Conservation (phyloP, 129 eudicot species). For the Arctium lappa region DNA sequence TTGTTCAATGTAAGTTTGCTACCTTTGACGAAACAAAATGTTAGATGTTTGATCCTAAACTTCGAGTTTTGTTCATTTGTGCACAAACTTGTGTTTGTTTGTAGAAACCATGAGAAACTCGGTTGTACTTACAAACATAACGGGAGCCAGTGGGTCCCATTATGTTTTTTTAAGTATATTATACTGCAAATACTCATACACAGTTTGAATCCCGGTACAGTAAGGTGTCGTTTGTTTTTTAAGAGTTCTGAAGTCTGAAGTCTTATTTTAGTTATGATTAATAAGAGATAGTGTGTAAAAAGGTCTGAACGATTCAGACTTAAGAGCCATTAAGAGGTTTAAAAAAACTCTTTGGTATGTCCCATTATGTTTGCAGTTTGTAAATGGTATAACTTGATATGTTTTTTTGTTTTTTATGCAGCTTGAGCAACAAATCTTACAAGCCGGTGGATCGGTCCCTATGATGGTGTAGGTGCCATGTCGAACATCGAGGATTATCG, state of each 20-base stretch:
- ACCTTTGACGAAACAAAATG: background rate
- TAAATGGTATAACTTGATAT: background rate
- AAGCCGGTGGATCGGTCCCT: constrained; percentile 68
- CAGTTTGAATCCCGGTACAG: too few relatives aligned
- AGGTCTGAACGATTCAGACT: too few relatives aligned
- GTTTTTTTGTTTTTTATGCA: constrained; percentile 23
- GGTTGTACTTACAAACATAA: background rate
- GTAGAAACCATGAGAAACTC: background rate
- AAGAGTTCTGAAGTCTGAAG: too few relatives aligned
- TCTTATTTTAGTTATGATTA: too few relatives aligned
- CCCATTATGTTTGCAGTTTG: background rate
- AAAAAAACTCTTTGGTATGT: too few relatives aligned
- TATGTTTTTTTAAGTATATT: background rate
- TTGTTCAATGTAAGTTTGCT: constrained; percentile 49
- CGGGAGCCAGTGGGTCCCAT: background rate
- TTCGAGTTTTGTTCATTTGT: background rate
- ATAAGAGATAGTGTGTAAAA: too few relatives aligned
- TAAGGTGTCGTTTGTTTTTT: too few relatives aligned
- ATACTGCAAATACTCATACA: background rate
- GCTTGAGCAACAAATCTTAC: constrained; percentile 73
- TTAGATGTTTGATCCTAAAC: background rate
- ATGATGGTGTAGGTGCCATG: constrained; percentile 29
- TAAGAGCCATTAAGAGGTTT: too few relatives aligned
- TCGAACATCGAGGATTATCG: background rate
- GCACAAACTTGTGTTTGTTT: background rate